These are phyloP conservation scores for Moesziomyces parantarcticus DNA, from an alignment of 1,284 basidiomycete genomes.

Conservation along the genomic window DNA sequence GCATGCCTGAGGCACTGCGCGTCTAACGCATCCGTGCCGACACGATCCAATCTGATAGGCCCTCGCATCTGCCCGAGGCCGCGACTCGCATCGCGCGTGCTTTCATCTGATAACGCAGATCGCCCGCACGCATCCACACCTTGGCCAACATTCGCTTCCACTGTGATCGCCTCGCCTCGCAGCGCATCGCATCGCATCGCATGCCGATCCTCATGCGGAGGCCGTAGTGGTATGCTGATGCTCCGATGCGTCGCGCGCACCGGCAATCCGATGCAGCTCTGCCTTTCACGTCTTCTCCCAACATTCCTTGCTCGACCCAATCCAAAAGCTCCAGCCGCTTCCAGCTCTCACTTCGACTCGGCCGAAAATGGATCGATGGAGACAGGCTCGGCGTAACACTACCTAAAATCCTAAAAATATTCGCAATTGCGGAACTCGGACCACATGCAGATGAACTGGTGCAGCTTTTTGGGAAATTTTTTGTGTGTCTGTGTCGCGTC, in stretches of 20 bases:
- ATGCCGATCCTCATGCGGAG: too few species aligned
- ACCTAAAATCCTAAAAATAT: not conserved
- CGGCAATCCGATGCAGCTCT: too few species aligned
- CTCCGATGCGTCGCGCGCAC: too few species aligned
- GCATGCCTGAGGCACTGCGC: not conserved
- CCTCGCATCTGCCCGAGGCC: not conserved
- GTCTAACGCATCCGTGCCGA: not conserved
- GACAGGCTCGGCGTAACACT: too few species aligned
- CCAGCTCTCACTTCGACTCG: not conserved
- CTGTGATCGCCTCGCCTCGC: too few species aligned
- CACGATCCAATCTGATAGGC: constrained; percentile 29
- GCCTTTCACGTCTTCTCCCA: too few species aligned
- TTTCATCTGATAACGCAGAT: constrained; percentile 38
- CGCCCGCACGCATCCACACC: constrained; percentile 3
- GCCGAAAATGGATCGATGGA: not conserved
- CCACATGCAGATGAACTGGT: too few species aligned
- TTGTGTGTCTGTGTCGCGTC: not conserved
- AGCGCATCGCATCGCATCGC: too few species aligned
- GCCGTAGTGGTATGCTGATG: too few species aligned
- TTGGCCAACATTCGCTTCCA: too few species aligned
- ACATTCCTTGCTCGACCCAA: too few species aligned
- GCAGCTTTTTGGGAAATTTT: not conserved
- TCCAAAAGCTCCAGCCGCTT: too few species aligned
- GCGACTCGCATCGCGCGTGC: not conserved
- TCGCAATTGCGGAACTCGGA: not conserved